These are phyloP conservation scores for Leccinum aurantiacum DNA, from an alignment of 768 basidiomycete genomes.

Conservation along the genomic window DNA sequence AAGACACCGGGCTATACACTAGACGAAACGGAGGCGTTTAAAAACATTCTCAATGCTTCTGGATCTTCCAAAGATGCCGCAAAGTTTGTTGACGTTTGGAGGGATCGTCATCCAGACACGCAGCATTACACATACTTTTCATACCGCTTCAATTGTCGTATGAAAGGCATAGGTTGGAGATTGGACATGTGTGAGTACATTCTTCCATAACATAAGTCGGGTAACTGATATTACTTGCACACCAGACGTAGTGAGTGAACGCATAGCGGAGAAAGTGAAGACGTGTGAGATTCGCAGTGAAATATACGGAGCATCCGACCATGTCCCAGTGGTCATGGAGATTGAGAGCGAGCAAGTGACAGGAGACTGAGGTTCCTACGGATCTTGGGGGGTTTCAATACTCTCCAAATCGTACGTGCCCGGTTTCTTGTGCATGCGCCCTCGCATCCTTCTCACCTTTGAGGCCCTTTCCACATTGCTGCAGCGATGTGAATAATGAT, in stretches of 20 bases:
- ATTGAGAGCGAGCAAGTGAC: constrained; percentile 47
- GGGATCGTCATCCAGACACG: constrained; percentile 62
- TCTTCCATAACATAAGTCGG: background rate
- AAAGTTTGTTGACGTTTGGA: constrained; percentile 80
- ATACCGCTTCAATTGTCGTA: constrained; percentile 77
- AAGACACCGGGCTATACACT: constrained; percentile 86
- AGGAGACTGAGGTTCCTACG: constrained; percentile 3
- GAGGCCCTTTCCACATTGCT: constrained; percentile 82
- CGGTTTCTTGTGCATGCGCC: constrained; percentile 82
- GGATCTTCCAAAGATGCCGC: constrained; percentile 34
- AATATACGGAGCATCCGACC: constrained; percentile 87
- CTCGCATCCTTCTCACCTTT: constrained; percentile 95
- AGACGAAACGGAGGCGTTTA: constrained; percentile 75
- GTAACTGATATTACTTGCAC: constrained; percentile 4
- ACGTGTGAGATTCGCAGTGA: constrained; percentile 85
- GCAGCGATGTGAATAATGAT: constrained; percentile 7
- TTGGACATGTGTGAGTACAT: constrained; percentile 73
- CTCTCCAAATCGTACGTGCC: constrained; percentile 83
- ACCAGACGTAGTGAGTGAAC: constrained; percentile 74
- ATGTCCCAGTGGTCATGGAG: constrained; percentile 80
- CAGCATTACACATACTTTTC: constrained; percentile 84
- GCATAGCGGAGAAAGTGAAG: constrained; percentile 61
- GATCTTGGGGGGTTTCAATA: constrained; percentile 44
- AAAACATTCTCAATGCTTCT: constrained; percentile 60
- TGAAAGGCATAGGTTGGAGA: constrained; percentile 84